Percentiles rank a stretch among this genome's conserved stretches.
Evolutionary conservation across 2,329 filamentous ascomycete species (phyloP).

Genomic region (Parastagonospora nodorum): DNA sequence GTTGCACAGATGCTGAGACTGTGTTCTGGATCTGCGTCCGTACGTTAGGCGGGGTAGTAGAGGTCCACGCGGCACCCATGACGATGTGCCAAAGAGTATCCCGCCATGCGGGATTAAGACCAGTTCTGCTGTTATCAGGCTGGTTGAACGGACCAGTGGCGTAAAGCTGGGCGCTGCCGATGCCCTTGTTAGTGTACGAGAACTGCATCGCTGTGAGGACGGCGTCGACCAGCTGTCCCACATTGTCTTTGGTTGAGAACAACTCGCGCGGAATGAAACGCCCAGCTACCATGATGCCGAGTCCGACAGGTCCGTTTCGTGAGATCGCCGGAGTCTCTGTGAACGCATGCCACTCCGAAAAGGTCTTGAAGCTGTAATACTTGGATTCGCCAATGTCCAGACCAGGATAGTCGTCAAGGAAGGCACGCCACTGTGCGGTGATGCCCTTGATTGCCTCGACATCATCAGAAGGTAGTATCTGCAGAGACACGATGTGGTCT

Average conservation of each 20-base stretch:
- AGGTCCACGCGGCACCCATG: slow-evolving; percentile 39
- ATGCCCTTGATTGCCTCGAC: slow-evolving; percentile 29
- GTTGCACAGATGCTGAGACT: slow-evolving; percentile 35
- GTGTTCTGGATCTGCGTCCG: slow-evolving; percentile 36
- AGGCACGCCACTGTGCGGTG: slow-evolving; percentile 37
- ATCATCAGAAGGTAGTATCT: slow-evolving; percentile 36
- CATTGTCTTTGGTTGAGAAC: slow-evolving; percentile 22
- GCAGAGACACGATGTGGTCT: slow-evolving; percentile 38
- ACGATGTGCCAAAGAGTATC: slow-evolving; percentile 42
- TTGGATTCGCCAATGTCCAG: slow-evolving; percentile 37
- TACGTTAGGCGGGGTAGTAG: slow-evolving; percentile 15
- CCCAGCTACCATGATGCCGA: slow-evolving; percentile 40
- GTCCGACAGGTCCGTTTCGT: slow-evolving; percentile 41
- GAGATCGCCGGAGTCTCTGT: slow-evolving; percentile 36
- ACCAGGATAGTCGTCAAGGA: slow-evolving; percentile 38
- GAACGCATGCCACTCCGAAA: slow-evolving; percentile 38
- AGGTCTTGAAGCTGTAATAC: slow-evolving; percentile 38
- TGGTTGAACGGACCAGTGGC: slow-evolving; percentile 41
- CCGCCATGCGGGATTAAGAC: slow-evolving; percentile 40
- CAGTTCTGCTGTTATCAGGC: slow-evolving; percentile 37
- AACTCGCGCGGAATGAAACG: slow-evolving; percentile 40
- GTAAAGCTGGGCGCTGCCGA: slow-evolving; percentile 42
- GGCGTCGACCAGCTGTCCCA: slow-evolving; percentile 35
- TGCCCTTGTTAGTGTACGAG: slow-evolving; percentile 29
- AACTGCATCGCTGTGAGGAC: slow-evolving; percentile 41